These are phyloP conservation scores for Hypoxylon fragiforme DNA, from an alignment of 495 filamentous ascomycete species.

Conservation along the genomic window DNA sequence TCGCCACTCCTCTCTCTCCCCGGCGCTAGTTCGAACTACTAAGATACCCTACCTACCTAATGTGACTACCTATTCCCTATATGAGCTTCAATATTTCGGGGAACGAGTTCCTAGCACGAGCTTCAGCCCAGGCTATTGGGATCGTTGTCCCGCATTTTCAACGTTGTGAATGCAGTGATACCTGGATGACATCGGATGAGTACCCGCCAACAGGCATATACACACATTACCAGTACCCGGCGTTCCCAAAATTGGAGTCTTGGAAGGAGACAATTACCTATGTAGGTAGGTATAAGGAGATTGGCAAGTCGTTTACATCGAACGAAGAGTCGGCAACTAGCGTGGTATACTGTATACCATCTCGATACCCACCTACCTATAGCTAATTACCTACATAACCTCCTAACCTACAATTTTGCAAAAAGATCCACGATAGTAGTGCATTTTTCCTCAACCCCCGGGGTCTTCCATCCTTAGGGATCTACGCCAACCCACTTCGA, in stretches of 20 bases:
- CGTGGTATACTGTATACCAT: background rate
- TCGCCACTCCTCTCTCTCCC: background rate
- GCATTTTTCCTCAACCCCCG: background rate
- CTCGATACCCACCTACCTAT: too few relatives aligned
- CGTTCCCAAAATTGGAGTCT: background rate
- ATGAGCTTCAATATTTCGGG: background rate
- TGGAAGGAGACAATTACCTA: constrained; percentile 2
- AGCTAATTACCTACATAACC: too few relatives aligned
- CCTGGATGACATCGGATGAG: constrained; percentile 11
- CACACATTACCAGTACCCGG: background rate
- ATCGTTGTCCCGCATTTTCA: constrained; percentile 12
- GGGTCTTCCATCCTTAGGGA: background rate
- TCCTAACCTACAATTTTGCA: too few relatives aligned
- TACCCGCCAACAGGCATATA: constrained; percentile 7
- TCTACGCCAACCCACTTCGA: background rate
- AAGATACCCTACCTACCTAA: too few relatives aligned
- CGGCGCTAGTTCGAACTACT: background rate
- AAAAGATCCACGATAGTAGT: too few relatives aligned
- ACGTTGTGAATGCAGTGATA: constrained; percentile 2
- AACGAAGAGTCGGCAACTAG: too few relatives aligned
- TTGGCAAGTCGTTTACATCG: constrained; percentile 17
- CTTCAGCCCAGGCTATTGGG: constrained; percentile 15
- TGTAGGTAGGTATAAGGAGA: background rate
- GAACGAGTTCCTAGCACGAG: background rate
- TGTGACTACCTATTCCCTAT: too few relatives aligned